Percentiles rank a stretch among this genome's conserved stretches.
These are phyloP conservation scores for Microcera coccophila DNA, from an alignment of 2,329 filamentous ascomycete species.

Conservation along the genomic window DNA sequence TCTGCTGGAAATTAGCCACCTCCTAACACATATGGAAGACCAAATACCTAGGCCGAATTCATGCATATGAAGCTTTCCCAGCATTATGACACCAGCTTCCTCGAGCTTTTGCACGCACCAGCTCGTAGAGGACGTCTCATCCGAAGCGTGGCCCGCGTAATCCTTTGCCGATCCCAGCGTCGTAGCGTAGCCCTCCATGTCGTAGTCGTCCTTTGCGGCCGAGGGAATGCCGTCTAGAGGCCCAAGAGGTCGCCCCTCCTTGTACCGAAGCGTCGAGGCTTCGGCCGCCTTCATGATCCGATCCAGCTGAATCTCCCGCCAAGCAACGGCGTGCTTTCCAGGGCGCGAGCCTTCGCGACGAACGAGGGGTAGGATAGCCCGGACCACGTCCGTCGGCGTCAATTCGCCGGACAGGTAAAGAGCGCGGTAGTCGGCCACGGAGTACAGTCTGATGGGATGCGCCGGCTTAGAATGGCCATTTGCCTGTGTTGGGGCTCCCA, in stretches of 20 bases:
- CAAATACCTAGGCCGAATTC: slow-evolving; percentile 64
- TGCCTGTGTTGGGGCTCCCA: background rate
- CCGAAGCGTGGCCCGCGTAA: slow-evolving; percentile 46
- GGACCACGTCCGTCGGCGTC: slow-evolving; percentile 44
- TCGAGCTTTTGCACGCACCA: slow-evolving; percentile 70
- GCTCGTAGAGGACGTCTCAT: slow-evolving; percentile 46
- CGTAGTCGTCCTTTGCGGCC: slow-evolving; percentile 72
- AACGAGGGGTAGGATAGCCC: slow-evolving; percentile 44
- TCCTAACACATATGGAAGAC: background rate
- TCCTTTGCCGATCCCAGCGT: slow-evolving; percentile 60
- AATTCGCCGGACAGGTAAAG: slow-evolving; percentile 43
- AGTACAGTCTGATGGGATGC: slow-evolving; percentile 32
- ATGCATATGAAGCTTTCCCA: slow-evolving; percentile 74
- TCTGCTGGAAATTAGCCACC: slow-evolving; percentile 38
- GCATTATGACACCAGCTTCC: slow-evolving; percentile 65
- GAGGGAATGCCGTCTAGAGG: slow-evolving; percentile 70
- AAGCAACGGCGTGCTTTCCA: slow-evolving; percentile 41
- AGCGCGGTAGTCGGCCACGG: slow-evolving; percentile 42
- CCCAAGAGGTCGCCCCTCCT: slow-evolving; percentile 55
- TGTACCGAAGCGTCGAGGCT: slow-evolving; percentile 44
- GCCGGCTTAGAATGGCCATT: slow-evolving; percentile 31
- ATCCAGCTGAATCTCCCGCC: slow-evolving; percentile 42
- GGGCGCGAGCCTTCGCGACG: slow-evolving; percentile 35
- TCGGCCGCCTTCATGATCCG: slow-evolving; percentile 41
- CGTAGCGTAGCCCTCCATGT: slow-evolving; percentile 68